Percentiles rank a stretch among this genome's conserved stretches.
Evolutionary conservation across 2,329 filamentous ascomycete species (phyloP).

Genomic region (Talaromyces sp.): DNA sequence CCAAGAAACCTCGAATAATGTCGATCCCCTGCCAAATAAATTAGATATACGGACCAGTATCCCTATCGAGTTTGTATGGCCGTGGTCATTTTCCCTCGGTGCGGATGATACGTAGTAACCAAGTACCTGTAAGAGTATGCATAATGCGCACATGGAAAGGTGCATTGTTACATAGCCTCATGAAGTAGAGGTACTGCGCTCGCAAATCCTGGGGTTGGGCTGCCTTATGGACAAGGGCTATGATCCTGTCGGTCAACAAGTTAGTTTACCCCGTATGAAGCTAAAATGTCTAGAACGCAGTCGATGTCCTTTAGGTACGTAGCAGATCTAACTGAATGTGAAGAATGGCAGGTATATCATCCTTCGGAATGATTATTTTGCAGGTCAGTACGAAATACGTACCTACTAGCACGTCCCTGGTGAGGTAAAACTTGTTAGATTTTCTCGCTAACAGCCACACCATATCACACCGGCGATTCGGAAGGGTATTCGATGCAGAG

Average conservation of each 20-base stretch:
- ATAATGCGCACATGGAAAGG: background rate
- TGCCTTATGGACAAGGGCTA: background rate
- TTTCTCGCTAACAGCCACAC: background rate
- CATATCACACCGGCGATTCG: background rate
- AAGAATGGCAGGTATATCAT: background rate
- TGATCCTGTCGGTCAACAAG: background rate
- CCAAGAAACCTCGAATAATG: background rate
- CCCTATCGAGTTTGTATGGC: background rate
- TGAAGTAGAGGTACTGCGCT: background rate
- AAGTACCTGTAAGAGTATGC: background rate
- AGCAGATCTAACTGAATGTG: background rate
- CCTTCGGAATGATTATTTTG: background rate
- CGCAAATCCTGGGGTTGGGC: slow-evolving; percentile 1
- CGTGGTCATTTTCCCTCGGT: background rate
- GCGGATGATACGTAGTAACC: background rate
- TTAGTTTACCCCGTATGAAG: background rate
- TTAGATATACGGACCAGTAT: background rate
- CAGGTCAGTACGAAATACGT: background rate
- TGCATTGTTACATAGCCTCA: slow-evolving; percentile 5
- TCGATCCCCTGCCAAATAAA: background rate
- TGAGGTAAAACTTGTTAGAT: background rate
- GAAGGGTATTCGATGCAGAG: background rate
- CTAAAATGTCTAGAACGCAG: background rate
- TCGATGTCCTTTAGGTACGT: background rate
- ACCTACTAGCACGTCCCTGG: background rate